Evolutionary conservation across 371 early-diverging fungal species (phyloP).

Genomic region (Nosema muscidifuracis): DNA sequence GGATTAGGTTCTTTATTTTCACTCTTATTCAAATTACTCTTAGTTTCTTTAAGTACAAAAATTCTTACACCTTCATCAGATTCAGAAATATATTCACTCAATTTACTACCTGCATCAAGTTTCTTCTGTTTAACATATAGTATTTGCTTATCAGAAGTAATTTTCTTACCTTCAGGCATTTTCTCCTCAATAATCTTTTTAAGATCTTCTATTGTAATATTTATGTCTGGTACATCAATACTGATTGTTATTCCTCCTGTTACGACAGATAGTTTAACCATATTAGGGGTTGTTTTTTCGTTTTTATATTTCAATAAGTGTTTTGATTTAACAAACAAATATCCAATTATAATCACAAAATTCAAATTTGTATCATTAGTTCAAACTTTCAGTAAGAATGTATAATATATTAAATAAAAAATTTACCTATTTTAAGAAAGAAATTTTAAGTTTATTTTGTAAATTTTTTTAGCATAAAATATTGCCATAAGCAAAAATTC

Average conservation of each 20-base stretch:
- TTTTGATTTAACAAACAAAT: too few relatives aligned
- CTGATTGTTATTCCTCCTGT: not conserved
- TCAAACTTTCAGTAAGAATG: too few relatives aligned
- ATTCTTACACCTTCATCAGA: conserved; percentile 9
- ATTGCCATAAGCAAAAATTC: conserved; percentile 12
- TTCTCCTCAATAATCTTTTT: conserved; percentile 22
- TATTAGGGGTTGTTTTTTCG: not conserved
- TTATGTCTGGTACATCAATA: conserved; percentile 15
- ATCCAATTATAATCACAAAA: too few relatives aligned
- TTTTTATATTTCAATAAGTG: not conserved
- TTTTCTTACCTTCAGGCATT: conserved; percentile 5
- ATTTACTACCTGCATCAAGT: conserved; percentile 14
- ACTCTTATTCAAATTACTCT: conserved; percentile 1
- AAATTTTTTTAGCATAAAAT: conserved; percentile 39
- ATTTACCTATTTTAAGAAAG: not conserved
- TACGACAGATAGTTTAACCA: conserved; percentile 2
- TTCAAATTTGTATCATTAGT: too few relatives aligned
- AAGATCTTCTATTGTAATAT: conserved; percentile 33
- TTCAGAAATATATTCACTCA: conserved; percentile 22
- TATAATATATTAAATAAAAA: too few relatives aligned
- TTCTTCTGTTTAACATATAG: conserved; percentile 19
- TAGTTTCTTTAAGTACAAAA: conserved; percentile 15
- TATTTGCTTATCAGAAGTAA: conserved; percentile 10
- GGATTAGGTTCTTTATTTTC: not conserved
- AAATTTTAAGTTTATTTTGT: not conserved